A percentile compares a stretch with the other conserved stretches of the same genome.
Conservation (phyloP, 371 early-diverging fungal genomes). For the Apophysomyces sp. region DNA sequence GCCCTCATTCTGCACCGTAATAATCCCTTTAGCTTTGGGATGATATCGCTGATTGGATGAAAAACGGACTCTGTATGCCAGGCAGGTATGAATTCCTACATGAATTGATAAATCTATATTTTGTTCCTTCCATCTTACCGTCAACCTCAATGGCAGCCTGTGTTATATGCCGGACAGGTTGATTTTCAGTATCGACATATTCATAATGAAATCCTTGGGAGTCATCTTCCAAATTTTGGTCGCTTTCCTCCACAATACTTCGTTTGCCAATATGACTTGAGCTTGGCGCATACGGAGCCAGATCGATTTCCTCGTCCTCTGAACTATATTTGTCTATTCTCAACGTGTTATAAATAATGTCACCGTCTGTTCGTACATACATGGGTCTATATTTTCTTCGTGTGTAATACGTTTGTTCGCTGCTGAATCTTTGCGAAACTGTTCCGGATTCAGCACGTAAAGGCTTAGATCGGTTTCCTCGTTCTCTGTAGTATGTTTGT, state of each 20-base stretch:
- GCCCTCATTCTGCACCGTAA: constrained; percentile 1
- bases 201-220: constrained; percentile 19
- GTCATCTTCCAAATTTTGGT: not conserved
- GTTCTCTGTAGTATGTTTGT: not conserved
- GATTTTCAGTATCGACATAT: constrained; percentile 20
- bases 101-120: not conserved
- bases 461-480: constrained; percentile 15
- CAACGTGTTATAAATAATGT: too few species aligned
- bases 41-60: constrained; percentile 22
- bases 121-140: constrained; percentile 6
- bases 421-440: not conserved
- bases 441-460: constrained; percentile 13
- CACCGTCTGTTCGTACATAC: too few species aligned
- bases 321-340: not conserved
- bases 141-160: constrained; percentile 31
- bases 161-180: constrained; percentile 20
- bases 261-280: not conserved
- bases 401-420: not conserved
- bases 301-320: constrained; percentile 9
- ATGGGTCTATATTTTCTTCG: not conserved
- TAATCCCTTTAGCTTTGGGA: constrained; percentile 7
- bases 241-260: too few species aligned
- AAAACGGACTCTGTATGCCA: constrained; percentile 33
- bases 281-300: constrained; percentile 16
- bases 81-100: not conserved